Conservation (phyloP, 2,329 filamentous ascomycete genomes). For the Thielaviopsis cerberus region DNA sequence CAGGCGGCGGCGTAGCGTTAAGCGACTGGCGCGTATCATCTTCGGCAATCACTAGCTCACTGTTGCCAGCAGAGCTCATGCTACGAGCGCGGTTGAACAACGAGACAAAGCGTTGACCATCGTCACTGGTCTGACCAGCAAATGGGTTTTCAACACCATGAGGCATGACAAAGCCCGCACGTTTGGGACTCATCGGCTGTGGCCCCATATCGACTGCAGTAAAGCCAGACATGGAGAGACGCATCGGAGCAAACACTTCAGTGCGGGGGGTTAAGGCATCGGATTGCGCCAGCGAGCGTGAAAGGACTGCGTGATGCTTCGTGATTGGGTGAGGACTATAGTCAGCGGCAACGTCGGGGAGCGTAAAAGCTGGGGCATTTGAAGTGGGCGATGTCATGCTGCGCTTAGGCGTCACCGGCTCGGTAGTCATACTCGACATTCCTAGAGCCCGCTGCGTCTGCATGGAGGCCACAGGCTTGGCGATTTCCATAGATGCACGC, state of each 20-base stretch:
- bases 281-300: background rate
- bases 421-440: background rate
- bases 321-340: background rate
- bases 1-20: conserved; percentile 21
- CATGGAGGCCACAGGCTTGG: background rate
- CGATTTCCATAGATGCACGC: background rate
- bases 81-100: conserved; percentile 23
- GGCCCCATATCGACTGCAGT: conserved; percentile 9
- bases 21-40: conserved; percentile 43
- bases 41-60: conserved; percentile 35
- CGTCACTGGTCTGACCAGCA: conserved; percentile 13
- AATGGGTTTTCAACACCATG: conserved; percentile 23
- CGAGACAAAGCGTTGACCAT: conserved; percentile 23
- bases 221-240: conserved; percentile 5
- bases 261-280: conserved; percentile 4
- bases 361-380: background rate
- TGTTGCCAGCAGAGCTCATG: background rate
- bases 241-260: background rate
- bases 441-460: background rate
- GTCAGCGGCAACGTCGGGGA: conserved; percentile 3
- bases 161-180: conserved; percentile 38
- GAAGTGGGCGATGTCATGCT: background rate
- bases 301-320: background rate
- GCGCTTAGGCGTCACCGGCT: conserved; percentile 2
- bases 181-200: conserved; percentile 25